Evolutionary conservation across 306 rosid species (phyloP).

Genomic region (Fagus crenata): DNA sequence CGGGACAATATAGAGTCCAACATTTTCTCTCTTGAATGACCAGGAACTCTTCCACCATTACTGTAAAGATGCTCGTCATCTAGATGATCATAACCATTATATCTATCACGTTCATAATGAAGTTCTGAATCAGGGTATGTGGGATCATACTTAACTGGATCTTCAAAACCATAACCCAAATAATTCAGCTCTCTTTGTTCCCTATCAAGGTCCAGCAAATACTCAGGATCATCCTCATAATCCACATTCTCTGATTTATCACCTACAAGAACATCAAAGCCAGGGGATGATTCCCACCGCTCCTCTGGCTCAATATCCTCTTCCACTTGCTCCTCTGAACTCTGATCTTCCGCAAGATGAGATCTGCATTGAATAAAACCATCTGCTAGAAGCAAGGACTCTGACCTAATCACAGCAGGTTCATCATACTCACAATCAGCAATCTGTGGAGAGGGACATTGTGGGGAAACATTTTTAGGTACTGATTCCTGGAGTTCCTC

Average conservation of each 20-base stretch:
- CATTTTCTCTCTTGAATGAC: conserved; percentile 41
- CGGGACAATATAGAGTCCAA: conserved; percentile 50
- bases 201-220: conserved; percentile 41
- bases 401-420: conserved; percentile 34
- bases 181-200: conserved; percentile 43
- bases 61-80: conserved; percentile 37
- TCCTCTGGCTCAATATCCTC: conserved; percentile 55
- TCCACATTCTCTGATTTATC: conserved; percentile 46
- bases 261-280: conserved; percentile 88
- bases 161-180: conserved; percentile 46
- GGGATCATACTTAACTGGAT: conserved; percentile 45
- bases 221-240: conserved; percentile 49
- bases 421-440: conserved; percentile 49
- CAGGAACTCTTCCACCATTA: conserved; percentile 35
- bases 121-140: conserved; percentile 42
- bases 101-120: conserved; percentile 44
- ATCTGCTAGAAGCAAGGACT: conserved; percentile 39
- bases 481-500: conserved; percentile 34
- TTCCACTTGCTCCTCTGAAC: conserved; percentile 55
- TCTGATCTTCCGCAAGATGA: conserved; percentile 39
- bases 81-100: conserved; percentile 33
- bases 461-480: conserved; percentile 36
- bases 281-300: conserved; percentile 79
- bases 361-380: conserved; percentile 39
- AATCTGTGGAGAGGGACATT: conserved; percentile 28